phyloP scores from a whole-genome alignment of 805 yeast species.

The Spathaspora gorwiae region DNA sequence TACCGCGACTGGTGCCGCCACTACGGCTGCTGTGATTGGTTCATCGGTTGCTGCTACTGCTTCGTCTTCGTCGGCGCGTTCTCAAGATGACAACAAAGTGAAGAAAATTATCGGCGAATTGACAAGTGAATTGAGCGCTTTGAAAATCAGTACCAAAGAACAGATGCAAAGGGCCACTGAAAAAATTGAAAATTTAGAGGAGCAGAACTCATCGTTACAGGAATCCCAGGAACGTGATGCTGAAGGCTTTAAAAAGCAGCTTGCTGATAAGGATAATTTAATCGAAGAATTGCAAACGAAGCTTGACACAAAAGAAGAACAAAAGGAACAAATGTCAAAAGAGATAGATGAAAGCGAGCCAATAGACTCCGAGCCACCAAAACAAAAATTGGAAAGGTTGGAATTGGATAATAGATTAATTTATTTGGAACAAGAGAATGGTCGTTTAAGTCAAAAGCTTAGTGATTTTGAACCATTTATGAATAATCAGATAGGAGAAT shows the following conservation, averaged over 20 bases:
- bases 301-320: constrained; percentile 11
- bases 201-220: constrained; percentile 16
- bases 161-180: constrained; percentile 58
- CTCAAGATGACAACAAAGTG: constrained; percentile 21
- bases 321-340: constrained; percentile 19
- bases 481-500: constrained; percentile 48
- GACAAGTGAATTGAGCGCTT: constrained; percentile 27
- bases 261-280: constrained; percentile 27
- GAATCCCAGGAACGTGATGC: constrained; percentile 9
- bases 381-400: constrained; percentile 39
- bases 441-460: constrained; percentile 35
- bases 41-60: not conserved
- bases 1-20: not conserved
- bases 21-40: constrained; percentile 2
- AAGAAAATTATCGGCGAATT: constrained; percentile 30
- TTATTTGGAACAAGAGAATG: constrained; percentile 45
- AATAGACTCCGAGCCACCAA: constrained; percentile 21
- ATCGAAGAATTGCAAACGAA: constrained; percentile 28
- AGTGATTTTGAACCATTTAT: constrained; percentile 49
- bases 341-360: constrained; percentile 19
- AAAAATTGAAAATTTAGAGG: constrained; percentile 47
- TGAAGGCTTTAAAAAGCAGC: constrained; percentile 9
- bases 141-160: constrained; percentile 30
- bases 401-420: constrained; percentile 42
- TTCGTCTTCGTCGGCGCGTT: not conserved